phyloP scores from a whole-genome alignment of 345 rosid species.

The Moricandia moricandioides region DNA sequence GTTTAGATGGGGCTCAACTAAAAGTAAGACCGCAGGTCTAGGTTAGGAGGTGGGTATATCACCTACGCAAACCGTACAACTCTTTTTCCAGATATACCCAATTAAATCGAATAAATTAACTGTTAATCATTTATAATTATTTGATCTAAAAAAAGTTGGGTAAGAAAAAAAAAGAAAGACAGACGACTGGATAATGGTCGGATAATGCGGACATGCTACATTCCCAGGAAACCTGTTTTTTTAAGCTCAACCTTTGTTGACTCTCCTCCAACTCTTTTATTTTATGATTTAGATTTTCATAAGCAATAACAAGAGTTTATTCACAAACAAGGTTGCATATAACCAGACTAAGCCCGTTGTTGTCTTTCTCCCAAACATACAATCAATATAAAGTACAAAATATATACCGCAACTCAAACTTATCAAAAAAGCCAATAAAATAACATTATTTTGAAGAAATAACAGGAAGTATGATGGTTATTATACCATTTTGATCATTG shows the following conservation, averaged over 20 bases:
- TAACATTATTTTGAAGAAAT: no score
- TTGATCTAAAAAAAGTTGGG: not conserved
- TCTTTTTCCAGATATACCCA: not conserved
- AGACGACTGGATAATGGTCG: slow-evolving; percentile 24
- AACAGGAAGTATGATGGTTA: not conserved
- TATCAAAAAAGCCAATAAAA: no score
- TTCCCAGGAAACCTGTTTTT: slow-evolving; percentile 32
- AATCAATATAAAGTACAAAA: no score
- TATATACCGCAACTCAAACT: no score
- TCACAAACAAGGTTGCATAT: not conserved
- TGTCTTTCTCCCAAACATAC: no score
- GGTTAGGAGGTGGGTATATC: not conserved
- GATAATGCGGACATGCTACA: slow-evolving; percentile 40
- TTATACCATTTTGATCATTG: not conserved
- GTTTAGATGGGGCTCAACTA: not conserved
- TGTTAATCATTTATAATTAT: not conserved
- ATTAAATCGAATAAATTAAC: not conserved
- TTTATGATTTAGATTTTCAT: not conserved
- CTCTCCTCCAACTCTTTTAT: slow-evolving; percentile 3
- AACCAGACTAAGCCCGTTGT: not conserved
- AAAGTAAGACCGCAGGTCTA: not conserved
- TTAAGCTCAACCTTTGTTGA: slow-evolving; percentile 30
- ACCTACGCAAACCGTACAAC: no score
- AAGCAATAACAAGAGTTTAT: not conserved
- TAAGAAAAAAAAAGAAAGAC: not conserved